Evolutionary conservation across 2,329 filamentous ascomycete genomes (phyloP), one percentile per base, ranked within the genome.

Genomic region (Cladophialophora immunda): DNA sequence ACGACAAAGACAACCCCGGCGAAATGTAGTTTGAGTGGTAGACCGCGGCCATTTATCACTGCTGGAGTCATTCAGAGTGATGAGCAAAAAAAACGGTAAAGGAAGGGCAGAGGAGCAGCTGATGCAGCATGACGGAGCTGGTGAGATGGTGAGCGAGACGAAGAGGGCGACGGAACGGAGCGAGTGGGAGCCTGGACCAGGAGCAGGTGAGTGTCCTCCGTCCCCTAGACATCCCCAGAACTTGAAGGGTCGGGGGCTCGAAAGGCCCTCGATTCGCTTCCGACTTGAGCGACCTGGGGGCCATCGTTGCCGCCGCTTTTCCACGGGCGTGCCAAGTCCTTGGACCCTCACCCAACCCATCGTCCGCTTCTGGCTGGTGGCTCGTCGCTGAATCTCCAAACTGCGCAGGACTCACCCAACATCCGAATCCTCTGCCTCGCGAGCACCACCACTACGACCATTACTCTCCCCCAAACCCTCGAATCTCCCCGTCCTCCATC

Each of bases 321-420:
- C 17, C 38, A 19, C 38, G 7, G 45, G 27, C 58, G n/a, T 62
- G 58, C 58, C 58, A 62, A 62, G 58, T 29, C 58, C 25, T 58
- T 52, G 50, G 45, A 38, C 17, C 25, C 30, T 29, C 45, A 22
- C 58, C 56, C 58, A 22, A 60, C 27, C 54, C 54, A 64, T 57
- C 30, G 38, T 61, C 50, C 47, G 47, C 47, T 17, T 50, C 30
- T 61, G 41, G 41, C 47, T 53, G 41, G 29, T 41, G 58, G 27
- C 29, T 53, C 13, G 52, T 53, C 38, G 59, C 64, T 66, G 63
- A 65, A 58, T 58, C 52, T 70, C 62, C 63, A 65, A 66, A 66
- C 63, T 70, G 68, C 68, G 68, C 63, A 68, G 68, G 66, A 68
- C 45, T 66, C 65, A 61, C 60, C 54, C 47, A 68, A 64, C 55